Percentiles rank a stretch among this genome's conserved stretches.
Conservation (phyloP, 2,329 filamentous ascomycete genomes). For the Diaporthe helianthi region DNA sequence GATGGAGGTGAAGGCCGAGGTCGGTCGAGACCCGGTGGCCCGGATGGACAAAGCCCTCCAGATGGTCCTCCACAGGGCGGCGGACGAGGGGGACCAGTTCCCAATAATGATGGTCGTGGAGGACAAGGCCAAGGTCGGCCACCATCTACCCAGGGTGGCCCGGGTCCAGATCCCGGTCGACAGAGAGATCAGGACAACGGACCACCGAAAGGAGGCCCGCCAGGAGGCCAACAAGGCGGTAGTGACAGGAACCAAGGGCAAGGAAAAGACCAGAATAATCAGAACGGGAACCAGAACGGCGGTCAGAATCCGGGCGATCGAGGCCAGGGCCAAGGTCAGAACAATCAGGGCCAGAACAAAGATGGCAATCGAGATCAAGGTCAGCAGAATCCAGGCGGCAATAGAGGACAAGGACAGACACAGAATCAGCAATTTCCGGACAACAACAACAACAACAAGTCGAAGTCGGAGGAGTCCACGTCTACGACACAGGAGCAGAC, state of each 20-base stretch:
- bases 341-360: neutral
- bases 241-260: neutral
- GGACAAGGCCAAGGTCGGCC: neutral
- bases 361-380: conserved; percentile 4
- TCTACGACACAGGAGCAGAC: conserved; percentile 7
- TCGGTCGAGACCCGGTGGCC: neutral
- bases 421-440: conserved; percentile 10
- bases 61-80: conserved; percentile 1
- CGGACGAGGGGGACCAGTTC: neutral
- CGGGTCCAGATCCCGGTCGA: neutral
- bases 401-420: conserved; percentile 20
- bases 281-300: neutral
- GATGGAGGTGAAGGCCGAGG: neutral
- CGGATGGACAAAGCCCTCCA: neutral
- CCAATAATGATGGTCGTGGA: neutral
- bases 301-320: conserved; percentile 1
- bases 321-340: neutral
- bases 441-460: conserved; percentile 22
- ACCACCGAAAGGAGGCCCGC: neutral
- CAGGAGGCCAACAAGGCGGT: neutral
- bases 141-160: neutral
- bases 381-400: conserved; percentile 13
- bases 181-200: conserved; percentile 5
- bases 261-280: neutral
- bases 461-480: conserved; percentile 3